Evolutionary conservation across 768 basidiomycete species (phyloP).

Genomic region (Lactarius tabidus): DNA sequence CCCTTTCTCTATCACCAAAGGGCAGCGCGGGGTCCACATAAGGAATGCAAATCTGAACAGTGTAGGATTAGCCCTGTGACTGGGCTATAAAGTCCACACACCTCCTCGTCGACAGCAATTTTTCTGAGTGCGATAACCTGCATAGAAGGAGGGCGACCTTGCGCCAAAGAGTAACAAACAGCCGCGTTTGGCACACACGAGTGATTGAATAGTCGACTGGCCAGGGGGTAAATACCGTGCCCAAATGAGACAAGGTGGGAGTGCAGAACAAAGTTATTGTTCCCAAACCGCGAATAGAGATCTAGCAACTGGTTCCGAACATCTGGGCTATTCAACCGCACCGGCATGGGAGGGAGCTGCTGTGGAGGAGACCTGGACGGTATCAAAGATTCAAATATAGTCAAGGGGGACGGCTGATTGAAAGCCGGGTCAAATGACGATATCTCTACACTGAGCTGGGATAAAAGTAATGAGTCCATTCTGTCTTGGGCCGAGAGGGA

Average conservation of each 20-base stretch:
- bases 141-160: slow-evolving; percentile 45
- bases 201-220: slow-evolving; percentile 81
- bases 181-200: slow-evolving; percentile 74
- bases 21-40: slow-evolving; percentile 75
- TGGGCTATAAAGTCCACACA: slow-evolving; percentile 28
- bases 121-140: slow-evolving; percentile 60
- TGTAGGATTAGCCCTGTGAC: background rate
- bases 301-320: slow-evolving; percentile 24
- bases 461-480: slow-evolving; percentile 60
- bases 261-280: slow-evolving; percentile 79
- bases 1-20: slow-evolving; percentile 52
- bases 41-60: slow-evolving; percentile 59
- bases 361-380: slow-evolving; percentile 26
- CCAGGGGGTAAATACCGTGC: slow-evolving; percentile 71
- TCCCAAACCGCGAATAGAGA: slow-evolving; percentile 61
- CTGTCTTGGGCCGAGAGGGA: slow-evolving; percentile 49
- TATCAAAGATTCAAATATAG: slow-evolving; percentile 29
- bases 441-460: slow-evolving; percentile 52
- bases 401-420: background rate
- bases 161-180: slow-evolving; percentile 50
- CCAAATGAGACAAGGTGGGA: slow-evolving; percentile 66
- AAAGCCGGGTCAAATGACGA: slow-evolving; percentile 24
- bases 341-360: slow-evolving; percentile 33
- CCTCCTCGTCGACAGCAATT: slow-evolving; percentile 62
- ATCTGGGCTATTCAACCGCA: background rate